Percentiles rank a stretch among this genome's conserved stretches.
Evolutionary conservation across 1,284 basidiomycete species (phyloP).

Genomic region (Boletus smithii): DNA sequence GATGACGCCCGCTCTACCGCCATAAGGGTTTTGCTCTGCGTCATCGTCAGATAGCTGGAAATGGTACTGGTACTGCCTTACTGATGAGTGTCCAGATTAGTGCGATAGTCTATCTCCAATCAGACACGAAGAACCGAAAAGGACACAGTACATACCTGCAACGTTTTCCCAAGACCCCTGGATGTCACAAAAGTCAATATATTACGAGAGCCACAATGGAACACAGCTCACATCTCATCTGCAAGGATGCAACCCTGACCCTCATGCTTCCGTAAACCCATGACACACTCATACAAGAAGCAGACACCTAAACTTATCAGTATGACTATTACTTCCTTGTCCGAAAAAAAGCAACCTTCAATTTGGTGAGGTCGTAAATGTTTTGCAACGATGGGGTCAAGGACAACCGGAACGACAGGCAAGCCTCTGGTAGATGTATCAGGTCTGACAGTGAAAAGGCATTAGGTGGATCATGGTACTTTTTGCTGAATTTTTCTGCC

Average conservation of each 20-base stretch:
- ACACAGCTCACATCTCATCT: slow-evolving; percentile 77
- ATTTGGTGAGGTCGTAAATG: slow-evolving; percentile 87
- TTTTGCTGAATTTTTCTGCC: slow-evolving; percentile 65
- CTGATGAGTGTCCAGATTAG: slow-evolving; percentile 88
- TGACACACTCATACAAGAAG: slow-evolving; percentile 96
- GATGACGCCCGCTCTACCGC: slow-evolving; percentile 51
- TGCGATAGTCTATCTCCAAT: slow-evolving; percentile 66
- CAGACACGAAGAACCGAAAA: neutral
- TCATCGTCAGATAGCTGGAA: slow-evolving; percentile 5
- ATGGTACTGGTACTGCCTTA: slow-evolving; percentile 36
- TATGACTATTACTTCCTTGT: neutral
- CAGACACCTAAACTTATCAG: slow-evolving; percentile 55
- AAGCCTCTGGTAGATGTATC: slow-evolving; percentile 41
- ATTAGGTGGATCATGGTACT: slow-evolving; percentile 40
- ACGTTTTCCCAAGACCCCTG: slow-evolving; percentile 93
- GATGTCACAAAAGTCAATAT: slow-evolving; percentile 11
- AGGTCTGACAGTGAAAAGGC: slow-evolving; percentile 9
- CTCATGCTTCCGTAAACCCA: slow-evolving; percentile 89
- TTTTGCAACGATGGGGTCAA: slow-evolving; percentile 85
- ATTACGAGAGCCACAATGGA: neutral
- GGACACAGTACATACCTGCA: slow-evolving; percentile 50
- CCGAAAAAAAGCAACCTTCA: slow-evolving; percentile 55
- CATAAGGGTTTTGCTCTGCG: slow-evolving; percentile 82
- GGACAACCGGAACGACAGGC: slow-evolving; percentile 79
- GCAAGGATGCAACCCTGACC: slow-evolving; percentile 93